phyloP scores from a whole-genome alignment of 345 rosid species.

The Diplotaxis tenuifolia region DNA sequence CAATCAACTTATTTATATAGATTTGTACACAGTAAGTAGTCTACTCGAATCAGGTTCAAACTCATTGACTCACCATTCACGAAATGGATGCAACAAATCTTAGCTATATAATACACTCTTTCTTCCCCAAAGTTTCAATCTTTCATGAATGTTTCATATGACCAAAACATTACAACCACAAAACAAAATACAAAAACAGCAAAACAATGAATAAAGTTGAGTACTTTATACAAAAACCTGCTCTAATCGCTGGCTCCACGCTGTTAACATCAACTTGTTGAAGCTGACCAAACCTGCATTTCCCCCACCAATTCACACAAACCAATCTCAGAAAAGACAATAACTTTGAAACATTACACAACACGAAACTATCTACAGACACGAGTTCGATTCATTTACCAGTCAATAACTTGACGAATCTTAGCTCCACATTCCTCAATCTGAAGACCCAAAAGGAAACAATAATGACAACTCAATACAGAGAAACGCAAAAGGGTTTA shows the following conservation, averaged over 20 bases:
- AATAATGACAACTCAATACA: neutral
- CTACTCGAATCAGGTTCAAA: neutral
- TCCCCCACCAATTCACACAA: neutral
- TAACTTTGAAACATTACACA: neutral
- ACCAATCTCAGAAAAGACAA: neutral
- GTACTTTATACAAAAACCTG: constrained; percentile 46
- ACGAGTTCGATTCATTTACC: constrained; percentile 36
- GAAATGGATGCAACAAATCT: constrained; percentile 4
- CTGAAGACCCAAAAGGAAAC: constrained; percentile 28
- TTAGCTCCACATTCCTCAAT: constrained; percentile 66
- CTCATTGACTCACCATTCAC: neutral
- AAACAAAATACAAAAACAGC: too few species aligned
- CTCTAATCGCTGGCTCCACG: constrained; percentile 78
- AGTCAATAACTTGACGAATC: constrained; percentile 65
- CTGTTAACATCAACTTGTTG: constrained; percentile 73
- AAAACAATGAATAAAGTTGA: neutral
- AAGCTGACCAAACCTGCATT: constrained; percentile 88
- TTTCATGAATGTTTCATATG: neutral
- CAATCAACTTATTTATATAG: neutral
- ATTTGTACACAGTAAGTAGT: neutral
- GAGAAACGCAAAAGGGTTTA: neutral
- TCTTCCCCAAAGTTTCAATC: neutral
- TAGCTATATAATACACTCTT: neutral
- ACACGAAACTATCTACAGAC: neutral
- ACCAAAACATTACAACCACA: neutral